phyloP scores from a whole-genome alignment of 2,329 filamentous ascomycete species.

The Paraconiothyrium brasiliense region DNA sequence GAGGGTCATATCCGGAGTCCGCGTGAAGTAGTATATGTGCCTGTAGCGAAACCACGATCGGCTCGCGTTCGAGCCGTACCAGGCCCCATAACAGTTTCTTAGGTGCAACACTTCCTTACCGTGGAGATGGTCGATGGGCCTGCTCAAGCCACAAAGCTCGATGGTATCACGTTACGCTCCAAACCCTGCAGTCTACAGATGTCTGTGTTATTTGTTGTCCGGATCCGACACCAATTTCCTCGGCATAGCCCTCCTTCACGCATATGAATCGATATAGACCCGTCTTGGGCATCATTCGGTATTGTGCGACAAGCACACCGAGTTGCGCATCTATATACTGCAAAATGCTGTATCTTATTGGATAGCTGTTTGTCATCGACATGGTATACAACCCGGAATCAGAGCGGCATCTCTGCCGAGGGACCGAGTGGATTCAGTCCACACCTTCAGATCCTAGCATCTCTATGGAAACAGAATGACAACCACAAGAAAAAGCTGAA shows the following conservation, averaged over 20 bases:
- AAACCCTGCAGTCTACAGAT: background rate
- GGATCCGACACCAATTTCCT: background rate
- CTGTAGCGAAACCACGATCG: background rate
- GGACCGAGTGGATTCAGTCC: conserved; percentile 1
- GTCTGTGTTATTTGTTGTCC: background rate
- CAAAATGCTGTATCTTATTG: background rate
- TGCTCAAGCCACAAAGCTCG: background rate
- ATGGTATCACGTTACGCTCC: background rate
- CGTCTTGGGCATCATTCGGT: background rate
- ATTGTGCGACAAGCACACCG: background rate
- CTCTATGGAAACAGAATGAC: conserved; percentile 4
- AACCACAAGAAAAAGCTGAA: background rate
- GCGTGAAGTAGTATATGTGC: background rate
- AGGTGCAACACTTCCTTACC: background rate
- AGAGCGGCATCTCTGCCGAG: background rate
- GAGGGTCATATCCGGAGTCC: background rate
- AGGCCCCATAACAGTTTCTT: background rate
- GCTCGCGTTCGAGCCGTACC: background rate
- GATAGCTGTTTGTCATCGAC: background rate
- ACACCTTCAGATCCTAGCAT: background rate
- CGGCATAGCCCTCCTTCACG: background rate
- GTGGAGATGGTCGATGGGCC: background rate
- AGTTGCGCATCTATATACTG: background rate
- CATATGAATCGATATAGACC: background rate
- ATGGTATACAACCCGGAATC: background rate